A percentile compares a stretch with the other conserved stretches of the same genome.
Conservation (phyloP, 345 rosid species). For the Salix exigua region DNA sequence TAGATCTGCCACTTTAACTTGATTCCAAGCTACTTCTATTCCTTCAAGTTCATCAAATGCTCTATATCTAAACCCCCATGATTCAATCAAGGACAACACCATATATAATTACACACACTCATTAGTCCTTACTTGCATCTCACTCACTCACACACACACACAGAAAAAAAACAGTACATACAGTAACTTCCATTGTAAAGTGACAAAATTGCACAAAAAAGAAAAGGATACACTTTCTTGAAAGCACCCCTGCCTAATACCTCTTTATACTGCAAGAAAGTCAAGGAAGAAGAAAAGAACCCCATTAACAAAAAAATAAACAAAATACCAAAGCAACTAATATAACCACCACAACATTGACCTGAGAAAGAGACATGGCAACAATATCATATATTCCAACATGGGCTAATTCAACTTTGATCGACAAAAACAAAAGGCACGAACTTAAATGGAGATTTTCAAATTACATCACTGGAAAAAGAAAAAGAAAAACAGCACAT, state of each 20-base stretch:
- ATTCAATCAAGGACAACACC: conserved; percentile 46
- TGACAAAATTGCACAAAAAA: background rate
- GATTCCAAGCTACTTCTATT: conserved; percentile 41
- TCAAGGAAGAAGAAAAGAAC: background rate
- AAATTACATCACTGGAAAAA: background rate
- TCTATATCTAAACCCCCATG: conserved; percentile 19
- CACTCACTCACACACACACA: background rate
- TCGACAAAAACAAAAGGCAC: background rate
- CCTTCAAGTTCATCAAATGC: conserved; percentile 35
- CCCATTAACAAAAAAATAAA: background rate
- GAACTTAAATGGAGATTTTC: background rate
- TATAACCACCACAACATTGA: background rate
- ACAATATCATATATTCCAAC: background rate
- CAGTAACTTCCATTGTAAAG: background rate
- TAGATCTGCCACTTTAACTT: conserved; percentile 26
- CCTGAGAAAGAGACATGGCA: background rate
- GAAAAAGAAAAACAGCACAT: background rate
- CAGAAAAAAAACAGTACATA: background rate
- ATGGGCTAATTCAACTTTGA: background rate
- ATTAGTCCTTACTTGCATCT: background rate
- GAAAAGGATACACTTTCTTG: conserved; percentile 37
- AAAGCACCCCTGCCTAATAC: conserved; percentile 31
- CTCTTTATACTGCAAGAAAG: conserved; percentile 32
- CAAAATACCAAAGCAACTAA: background rate
- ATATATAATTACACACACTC: conserved; percentile 1